phyloP scores from a whole-genome alignment of 148 eudicot species.

The Dianthus caryophyllus region DNA sequence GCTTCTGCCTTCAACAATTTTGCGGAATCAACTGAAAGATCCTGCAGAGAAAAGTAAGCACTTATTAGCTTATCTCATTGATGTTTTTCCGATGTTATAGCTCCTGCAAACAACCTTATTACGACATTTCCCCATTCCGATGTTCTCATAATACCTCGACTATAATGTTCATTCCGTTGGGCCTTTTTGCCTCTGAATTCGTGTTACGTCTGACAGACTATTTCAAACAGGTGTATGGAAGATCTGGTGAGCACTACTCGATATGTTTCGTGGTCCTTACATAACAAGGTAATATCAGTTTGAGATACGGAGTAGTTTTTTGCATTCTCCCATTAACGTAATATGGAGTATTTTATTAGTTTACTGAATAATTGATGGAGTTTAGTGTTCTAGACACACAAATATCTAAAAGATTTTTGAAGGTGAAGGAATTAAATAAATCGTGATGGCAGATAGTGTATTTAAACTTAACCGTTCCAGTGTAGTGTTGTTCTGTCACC shows the following conservation, averaged over 20 bases:
- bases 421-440: background rate
- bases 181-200: background rate
- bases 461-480: too few species aligned
- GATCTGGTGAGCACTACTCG: constrained; percentile 96
- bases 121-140: background rate
- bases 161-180: background rate
- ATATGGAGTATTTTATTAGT: background rate
- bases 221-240: constrained; percentile 75
- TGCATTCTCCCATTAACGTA: background rate
- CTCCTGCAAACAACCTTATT: background rate
- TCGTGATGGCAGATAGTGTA: background rate
- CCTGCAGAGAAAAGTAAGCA: constrained; percentile 78
- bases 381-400: background rate
- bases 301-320: background rate
- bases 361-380: background rate
- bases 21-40: constrained; percentile 86
- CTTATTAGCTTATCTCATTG: background rate
- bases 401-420: background rate
- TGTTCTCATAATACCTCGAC: constrained; percentile 1
- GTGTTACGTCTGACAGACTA: constrained; percentile 4
- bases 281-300: constrained; percentile 65
- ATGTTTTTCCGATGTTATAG: background rate
- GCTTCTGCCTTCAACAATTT: constrained; percentile 81
- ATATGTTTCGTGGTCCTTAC: constrained; percentile 96
- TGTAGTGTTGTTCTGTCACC: too few species aligned